Evolutionary conservation across 2,329 filamentous ascomycete species (phyloP), one percentile per base, ranked within the genome.

Genomic region (Atkinsonella hypoxylon): DNA sequence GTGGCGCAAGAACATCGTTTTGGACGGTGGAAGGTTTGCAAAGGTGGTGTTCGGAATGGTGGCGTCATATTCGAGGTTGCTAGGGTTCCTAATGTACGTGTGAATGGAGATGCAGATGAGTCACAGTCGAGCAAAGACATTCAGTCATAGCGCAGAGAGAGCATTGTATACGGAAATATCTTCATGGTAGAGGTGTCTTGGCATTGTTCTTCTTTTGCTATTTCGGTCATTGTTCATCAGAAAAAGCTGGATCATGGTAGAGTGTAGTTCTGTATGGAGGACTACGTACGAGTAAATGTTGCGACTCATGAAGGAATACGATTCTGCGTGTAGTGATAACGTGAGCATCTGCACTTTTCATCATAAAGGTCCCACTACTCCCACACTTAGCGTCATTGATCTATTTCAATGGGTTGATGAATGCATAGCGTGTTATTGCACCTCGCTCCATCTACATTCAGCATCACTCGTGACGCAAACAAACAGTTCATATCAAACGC

Each of bases 61-160:
- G 87, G 86, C n/a, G 78, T 93, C 22, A 77, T 96, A 10, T 94
- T 95, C 62, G 89, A 95, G 64, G 79, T 96, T 34, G 79, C 85
- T 13, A 72, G 69, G 60, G 58, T 69, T 58, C 59, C 60, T 43
- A 66, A 59, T 54, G 55, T 56, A 17, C 58, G 51, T 50, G 58
- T 55, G n/a, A 68, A 71, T 50, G 69, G 66, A 18, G 60, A 62
- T 31, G 61, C 63, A 45, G 59, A 56, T 39, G 31, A 52, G 32
- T 51, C 55, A 45, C 54, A 48, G 10, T 57, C 56, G 9, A 55
- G 57, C 45, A 52, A 58, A 40, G 58, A 54, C 40, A 52, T 58
- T 50, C 57, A 60, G 53, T 59, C 51, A 48, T 53, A 53, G 51
- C 52, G 47, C 34, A 36, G 47, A n/a, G 4, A 32, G 17, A 12